These are phyloP conservation scores for Epichloe gansuensis DNA, from an alignment of 2,329 filamentous ascomycete genomes.

Conservation along the genomic window DNA sequence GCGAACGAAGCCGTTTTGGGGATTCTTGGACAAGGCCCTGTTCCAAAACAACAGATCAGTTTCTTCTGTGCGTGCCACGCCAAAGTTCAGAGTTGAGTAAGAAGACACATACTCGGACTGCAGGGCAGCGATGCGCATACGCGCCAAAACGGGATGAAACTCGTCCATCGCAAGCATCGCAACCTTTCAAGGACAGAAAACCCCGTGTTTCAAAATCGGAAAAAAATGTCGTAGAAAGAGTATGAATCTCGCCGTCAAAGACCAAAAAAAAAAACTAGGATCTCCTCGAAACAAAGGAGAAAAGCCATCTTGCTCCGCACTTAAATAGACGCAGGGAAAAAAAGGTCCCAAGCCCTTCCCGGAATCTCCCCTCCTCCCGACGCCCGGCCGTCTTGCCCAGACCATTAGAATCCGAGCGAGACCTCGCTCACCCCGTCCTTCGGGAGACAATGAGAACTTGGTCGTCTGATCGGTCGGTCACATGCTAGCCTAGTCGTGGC, in stretches of 20 bases:
- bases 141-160: constrained; percentile 26
- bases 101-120: constrained; percentile 33
- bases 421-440: neutral
- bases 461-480: neutral
- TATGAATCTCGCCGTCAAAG: neutral
- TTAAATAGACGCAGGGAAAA: neutral
- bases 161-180: constrained; percentile 3
- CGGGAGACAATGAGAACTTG: neutral
- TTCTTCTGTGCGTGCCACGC: too few species aligned
- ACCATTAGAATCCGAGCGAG: neutral
- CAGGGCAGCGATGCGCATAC: constrained; percentile 35
- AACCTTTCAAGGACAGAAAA: neutral
- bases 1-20: constrained; percentile 11
- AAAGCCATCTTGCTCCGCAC: neutral
- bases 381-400: neutral
- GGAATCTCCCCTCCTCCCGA: neutral
- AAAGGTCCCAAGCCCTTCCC: too few species aligned
- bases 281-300: neutral
- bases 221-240: neutral
- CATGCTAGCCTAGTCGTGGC: neutral
- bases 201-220: too few species aligned
- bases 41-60: neutral
- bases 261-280: neutral
- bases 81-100: neutral
- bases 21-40: constrained; percentile 5